A percentile compares a stretch with the other conserved stretches of the same genome.
Conservation (phyloP, 306 rosid genomes). For the Betula pendula region DNA sequence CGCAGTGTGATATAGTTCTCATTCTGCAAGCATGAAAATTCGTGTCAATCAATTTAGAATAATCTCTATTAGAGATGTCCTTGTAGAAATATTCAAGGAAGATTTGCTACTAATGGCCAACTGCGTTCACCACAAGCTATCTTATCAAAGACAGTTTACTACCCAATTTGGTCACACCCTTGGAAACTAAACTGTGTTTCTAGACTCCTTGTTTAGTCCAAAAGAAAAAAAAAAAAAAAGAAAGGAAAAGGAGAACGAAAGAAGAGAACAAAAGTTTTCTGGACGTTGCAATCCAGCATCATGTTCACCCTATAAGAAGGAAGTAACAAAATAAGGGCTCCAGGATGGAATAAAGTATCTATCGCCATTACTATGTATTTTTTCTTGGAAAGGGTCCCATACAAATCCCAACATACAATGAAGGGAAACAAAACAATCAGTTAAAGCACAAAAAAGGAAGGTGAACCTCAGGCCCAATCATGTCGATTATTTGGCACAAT, state of each 20-base stretch:
- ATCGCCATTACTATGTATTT: background rate
- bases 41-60: constrained; percentile 14
- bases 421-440: constrained; percentile 8
- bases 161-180: background rate
- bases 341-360: background rate
- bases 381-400: background rate
- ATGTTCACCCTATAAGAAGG: background rate
- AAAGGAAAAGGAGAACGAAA: background rate
- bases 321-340: background rate
- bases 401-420: background rate
- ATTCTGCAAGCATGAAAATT: constrained; percentile 52
- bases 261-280: background rate
- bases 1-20: constrained; percentile 72
- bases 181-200: background rate
- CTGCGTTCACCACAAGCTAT: background rate
- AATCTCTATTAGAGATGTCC: background rate
- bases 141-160: background rate
- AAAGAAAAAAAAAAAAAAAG: too few species aligned
- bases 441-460: constrained; percentile 25
- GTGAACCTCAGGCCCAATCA: constrained; percentile 91
- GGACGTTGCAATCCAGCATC: background rate
- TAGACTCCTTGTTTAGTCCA: background rate
- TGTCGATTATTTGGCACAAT: constrained; percentile 94
- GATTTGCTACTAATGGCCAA: background rate
- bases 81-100: constrained; percentile 2